Conservation (phyloP, 2,329 filamentous ascomycete genomes). For the Pyrenophora tritici-repentis region DNA sequence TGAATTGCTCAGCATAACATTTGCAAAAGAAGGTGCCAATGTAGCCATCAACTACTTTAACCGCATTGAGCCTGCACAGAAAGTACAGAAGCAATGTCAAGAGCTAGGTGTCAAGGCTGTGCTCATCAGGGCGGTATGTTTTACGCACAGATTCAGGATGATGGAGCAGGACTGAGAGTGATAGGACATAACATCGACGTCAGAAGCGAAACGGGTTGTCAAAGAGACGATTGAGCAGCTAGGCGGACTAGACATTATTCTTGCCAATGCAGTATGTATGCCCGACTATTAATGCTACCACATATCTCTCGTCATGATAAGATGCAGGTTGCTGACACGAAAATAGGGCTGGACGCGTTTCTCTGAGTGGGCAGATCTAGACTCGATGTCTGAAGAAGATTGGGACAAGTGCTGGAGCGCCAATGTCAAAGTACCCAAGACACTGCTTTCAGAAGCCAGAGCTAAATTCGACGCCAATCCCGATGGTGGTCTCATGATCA, state of each 20-base stretch:
- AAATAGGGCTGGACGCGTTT: constrained; percentile 66
- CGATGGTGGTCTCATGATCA: constrained; percentile 67
- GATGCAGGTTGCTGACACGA: neutral
- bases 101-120: constrained; percentile 57
- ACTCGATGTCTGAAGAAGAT: constrained; percentile 63
- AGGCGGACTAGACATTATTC: constrained; percentile 74
- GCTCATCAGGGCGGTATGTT: constrained; percentile 64
- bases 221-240: constrained; percentile 63
- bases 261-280: constrained; percentile 70
- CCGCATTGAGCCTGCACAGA: constrained; percentile 63
- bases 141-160: neutral
- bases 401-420: constrained; percentile 70
- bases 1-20: constrained; percentile 67
- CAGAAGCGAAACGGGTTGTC: constrained; percentile 65
- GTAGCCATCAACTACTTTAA: constrained; percentile 75
- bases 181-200: constrained; percentile 64
- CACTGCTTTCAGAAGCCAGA: constrained; percentile 61
- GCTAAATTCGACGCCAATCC: constrained; percentile 65
- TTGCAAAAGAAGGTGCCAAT: constrained; percentile 70
- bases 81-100: constrained; percentile 62
- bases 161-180: neutral
- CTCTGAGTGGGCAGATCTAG: constrained; percentile 60
- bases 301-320: too few relatives aligned
- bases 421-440: constrained; percentile 60
- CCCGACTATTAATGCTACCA: too few relatives aligned